Percentiles rank a stretch among this genome's conserved stretches.
phyloP scores from a whole-genome alignment of 108 stramenopile species.

The Parietichytrium sp. region DNA sequence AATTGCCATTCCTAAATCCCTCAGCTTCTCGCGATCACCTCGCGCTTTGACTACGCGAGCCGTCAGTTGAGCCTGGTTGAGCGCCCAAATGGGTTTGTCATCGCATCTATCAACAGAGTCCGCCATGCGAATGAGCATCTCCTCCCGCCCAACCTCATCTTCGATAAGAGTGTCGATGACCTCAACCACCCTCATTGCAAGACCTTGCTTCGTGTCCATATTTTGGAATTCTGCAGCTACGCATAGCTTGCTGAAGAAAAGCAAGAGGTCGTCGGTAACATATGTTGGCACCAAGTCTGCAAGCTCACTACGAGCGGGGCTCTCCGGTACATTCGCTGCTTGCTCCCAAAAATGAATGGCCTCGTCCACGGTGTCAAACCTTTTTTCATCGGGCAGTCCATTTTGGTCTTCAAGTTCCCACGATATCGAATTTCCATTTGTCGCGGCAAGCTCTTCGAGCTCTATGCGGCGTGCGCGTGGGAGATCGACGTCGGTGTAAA shows the following conservation, averaged over 20 bases:
- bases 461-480: too few relatives aligned
- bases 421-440: too few relatives aligned
- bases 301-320: too few relatives aligned
- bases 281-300: too few relatives aligned
- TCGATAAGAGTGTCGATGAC: neutral
- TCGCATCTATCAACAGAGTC: neutral
- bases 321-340: too few relatives aligned
- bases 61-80: slow-evolving; percentile 6
- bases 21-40: neutral
- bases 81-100: slow-evolving; percentile 32
- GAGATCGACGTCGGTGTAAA: too few relatives aligned
- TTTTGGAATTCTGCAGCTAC: neutral
- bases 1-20: neutral
- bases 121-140: neutral
- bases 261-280: too few relatives aligned
- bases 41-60: neutral
- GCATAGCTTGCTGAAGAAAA: slow-evolving; percentile 16
- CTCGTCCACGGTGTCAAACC: too few relatives aligned
- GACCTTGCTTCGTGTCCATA: neutral
- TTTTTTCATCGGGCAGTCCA: too few relatives aligned
- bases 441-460: too few relatives aligned
- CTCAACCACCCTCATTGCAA: neutral
- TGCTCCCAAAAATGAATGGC: too few relatives aligned
- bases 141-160: neutral
- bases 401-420: too few relatives aligned